Base-by-base conservation (phyloP, 1,284 basidiomycete species). In the Trichosporon sp. region DNA sequence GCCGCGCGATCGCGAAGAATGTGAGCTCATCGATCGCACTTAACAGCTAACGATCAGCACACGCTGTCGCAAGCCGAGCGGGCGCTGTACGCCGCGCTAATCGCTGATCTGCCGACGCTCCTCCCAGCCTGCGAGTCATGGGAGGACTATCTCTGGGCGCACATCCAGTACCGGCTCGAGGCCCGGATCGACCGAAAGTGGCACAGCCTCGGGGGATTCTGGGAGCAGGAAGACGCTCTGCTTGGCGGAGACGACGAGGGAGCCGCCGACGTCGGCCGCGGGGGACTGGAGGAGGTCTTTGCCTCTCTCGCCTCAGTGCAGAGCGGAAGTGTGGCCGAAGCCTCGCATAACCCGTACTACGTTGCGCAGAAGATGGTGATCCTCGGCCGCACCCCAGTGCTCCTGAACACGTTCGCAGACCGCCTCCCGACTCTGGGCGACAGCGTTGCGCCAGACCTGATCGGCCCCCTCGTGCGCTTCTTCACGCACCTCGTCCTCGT, bases 71-170 rank as follows among this genome's bases (percentile, higher is more conserved):
- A 87, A 13, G 84, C 87, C 58, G 95, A 97, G 76, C 87, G 92
- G 14, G 85, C 88, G 0, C 81, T 98, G 0, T 95, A 95, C 71
- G 95, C 94, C 0, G 88, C 92, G 0, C 85, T 99, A 7, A 88
- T 89, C 0, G 94, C 94, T 3, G 93, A 95, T 4, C 86, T 91
- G 0, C 83, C 83, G 6, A 84, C 92, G 7, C 87, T 98, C 10
- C 73, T 85, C 2, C 85, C 88, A 0, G 88, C 90, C 4, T 95
- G 92, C 74, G 82, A 88, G 34, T 89, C 88, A 27, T 99, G 95
- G 94, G 90, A 95, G 75, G 95, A 99, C 74, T 87, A 93, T 69
- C 83, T 98, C 0, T 99, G 95, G 96, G 92, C 91, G 1, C 88
- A 92, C 70, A 84, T 95, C 63, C 89, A 89, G 71, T 84, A 93